A percentile compares a stretch with the other conserved stretches of the same genome.
These are phyloP conservation scores for Ceratocystis colombiana DNA, from an alignment of 2,329 filamentous ascomycete genomes.

Conservation along the genomic window DNA sequence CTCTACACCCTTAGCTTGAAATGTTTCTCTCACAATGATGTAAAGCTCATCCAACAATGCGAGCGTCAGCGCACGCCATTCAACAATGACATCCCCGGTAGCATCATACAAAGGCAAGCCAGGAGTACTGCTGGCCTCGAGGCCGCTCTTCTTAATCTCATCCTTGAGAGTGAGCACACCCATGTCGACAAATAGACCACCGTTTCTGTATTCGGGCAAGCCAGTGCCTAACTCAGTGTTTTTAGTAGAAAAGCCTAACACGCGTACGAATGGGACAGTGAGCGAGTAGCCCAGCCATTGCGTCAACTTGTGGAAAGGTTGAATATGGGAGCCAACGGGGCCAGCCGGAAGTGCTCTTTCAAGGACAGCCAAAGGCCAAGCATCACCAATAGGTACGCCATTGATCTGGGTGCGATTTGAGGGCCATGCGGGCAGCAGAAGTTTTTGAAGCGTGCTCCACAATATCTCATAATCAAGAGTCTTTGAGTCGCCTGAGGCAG, in stretches of 20 bases:
- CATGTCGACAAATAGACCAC: constrained; percentile 55
- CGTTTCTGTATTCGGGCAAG: constrained; percentile 62
- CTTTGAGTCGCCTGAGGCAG: constrained; percentile 28
- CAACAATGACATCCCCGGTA: constrained; percentile 48
- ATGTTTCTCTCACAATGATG: constrained; percentile 34
- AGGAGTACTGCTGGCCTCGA: constrained; percentile 32
- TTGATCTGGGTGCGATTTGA: constrained; percentile 42
- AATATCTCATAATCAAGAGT: constrained; percentile 35
- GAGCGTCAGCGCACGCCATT: constrained; percentile 51
- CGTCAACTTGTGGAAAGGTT: constrained; percentile 53
- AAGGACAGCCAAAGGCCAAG: constrained; percentile 38
- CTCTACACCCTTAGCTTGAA: constrained; percentile 32
- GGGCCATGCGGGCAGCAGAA: constrained; percentile 43
- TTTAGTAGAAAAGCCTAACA: constrained; percentile 43
- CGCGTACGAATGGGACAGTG: constrained; percentile 51
- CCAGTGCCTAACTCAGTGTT: constrained; percentile 52
- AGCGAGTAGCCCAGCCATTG: constrained; percentile 67
- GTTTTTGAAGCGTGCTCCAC: constrained; percentile 37
- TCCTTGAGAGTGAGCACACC: constrained; percentile 44
- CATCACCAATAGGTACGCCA: constrained; percentile 40
- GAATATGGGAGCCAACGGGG: constrained; percentile 31
- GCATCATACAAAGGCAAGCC: constrained; percentile 43
- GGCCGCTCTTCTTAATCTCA: constrained; percentile 36
- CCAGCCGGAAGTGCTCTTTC: constrained; percentile 19
- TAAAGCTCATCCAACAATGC: constrained; percentile 45